Conservation (phyloP, 2,329 filamentous ascomycete species). For the Gnomoniopsis sp. region DNA sequence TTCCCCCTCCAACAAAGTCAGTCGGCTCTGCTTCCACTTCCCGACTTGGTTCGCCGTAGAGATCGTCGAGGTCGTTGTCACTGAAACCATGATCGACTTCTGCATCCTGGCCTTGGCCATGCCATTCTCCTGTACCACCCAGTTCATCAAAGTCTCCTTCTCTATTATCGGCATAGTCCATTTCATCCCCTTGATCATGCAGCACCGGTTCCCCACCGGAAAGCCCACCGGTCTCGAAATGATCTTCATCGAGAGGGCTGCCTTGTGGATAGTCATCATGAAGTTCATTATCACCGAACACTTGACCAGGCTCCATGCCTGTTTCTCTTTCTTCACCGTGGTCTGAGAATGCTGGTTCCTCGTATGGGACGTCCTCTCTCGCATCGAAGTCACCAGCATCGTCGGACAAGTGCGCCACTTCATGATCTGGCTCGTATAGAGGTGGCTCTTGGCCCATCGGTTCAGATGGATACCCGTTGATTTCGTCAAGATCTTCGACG, state of each 20-base stretch:
- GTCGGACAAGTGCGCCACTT: neutral
- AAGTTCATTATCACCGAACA: neutral
- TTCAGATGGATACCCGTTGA: neutral
- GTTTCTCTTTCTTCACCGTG: neutral
- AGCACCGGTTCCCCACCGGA: neutral
- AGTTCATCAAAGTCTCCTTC: neutral
- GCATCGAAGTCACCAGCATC: neutral
- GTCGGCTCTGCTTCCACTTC: neutral
- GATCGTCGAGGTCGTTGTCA: neutral
- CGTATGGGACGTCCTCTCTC: neutral
- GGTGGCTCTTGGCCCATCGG: neutral
- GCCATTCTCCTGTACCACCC: neutral
- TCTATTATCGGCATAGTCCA: neutral
- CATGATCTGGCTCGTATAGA: neutral
- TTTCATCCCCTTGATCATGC: neutral
- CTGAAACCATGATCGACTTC: neutral
- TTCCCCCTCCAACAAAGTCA: neutral
- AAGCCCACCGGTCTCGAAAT: neutral
- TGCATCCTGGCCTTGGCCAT: neutral
- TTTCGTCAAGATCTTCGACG: neutral
- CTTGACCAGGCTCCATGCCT: neutral
- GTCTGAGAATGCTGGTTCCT: neutral
- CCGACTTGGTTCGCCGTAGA: neutral
- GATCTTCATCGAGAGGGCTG: neutral
- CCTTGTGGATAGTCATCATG: neutral